Conservation (phyloP, 192 early-diverging fungal species). For the Entrophospora sp. region DNA sequence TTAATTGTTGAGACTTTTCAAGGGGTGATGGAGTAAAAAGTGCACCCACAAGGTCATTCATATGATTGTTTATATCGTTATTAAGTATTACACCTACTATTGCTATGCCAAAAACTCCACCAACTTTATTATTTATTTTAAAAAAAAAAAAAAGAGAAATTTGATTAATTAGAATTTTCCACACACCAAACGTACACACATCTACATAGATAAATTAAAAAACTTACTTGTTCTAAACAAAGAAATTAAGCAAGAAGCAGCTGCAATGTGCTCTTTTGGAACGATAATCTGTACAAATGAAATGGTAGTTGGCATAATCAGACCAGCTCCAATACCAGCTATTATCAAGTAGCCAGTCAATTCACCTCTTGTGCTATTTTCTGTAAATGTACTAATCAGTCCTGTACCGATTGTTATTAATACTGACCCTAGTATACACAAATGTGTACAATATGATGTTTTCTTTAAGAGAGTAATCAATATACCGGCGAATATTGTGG, state of each 20-base stretch:
- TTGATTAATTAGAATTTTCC: background rate
- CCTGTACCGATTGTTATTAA: constrained; percentile 52
- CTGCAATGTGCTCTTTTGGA: constrained; percentile 45
- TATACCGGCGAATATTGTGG: constrained; percentile 55
- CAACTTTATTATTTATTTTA: constrained; percentile 51
- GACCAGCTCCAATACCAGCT: constrained; percentile 65
- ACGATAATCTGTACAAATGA: constrained; percentile 65
- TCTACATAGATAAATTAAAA: background rate
- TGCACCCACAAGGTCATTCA: no score
- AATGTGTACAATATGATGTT: constrained; percentile 44
- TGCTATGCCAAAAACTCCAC: constrained; percentile 28
- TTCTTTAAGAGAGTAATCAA: constrained; percentile 46
- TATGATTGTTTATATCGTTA: constrained; percentile 28
- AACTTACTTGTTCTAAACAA: constrained; percentile 50
- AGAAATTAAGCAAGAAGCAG: constrained; percentile 48
- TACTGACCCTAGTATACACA: constrained; percentile 52
- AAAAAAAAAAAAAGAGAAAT: background rate
- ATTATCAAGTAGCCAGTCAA: constrained; percentile 58
- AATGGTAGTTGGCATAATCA: constrained; percentile 59
- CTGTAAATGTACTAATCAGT: constrained; percentile 45
- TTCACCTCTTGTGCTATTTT: constrained; percentile 33
- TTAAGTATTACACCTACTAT: constrained; percentile 31
- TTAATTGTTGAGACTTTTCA: no score
- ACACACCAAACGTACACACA: background rate
- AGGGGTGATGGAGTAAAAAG: no score